phyloP scores from a whole-genome alignment of 805 yeast species.

The Metschnikowia lochheadii region DNA sequence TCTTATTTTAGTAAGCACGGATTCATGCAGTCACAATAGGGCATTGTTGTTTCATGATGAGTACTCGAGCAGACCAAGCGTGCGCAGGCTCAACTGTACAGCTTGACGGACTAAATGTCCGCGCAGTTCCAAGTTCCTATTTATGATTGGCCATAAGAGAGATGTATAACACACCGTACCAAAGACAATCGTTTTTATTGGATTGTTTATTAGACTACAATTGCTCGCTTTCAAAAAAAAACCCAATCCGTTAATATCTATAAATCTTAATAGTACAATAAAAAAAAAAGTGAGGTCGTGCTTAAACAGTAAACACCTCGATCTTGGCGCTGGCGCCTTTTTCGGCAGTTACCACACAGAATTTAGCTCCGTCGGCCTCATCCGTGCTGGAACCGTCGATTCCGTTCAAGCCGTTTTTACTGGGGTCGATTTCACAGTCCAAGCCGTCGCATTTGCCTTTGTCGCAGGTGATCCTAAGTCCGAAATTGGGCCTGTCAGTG shows the following conservation, averaged over 20 bases:
- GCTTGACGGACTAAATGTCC: background rate
- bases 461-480: constrained; percentile 70
- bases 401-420: constrained; percentile 53
- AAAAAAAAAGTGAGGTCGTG: background rate
- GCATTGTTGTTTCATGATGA: background rate
- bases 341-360: constrained; percentile 78
- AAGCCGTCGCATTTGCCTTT: constrained; percentile 66
- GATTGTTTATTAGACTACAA: background rate
- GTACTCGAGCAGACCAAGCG: background rate
- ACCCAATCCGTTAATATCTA: constrained; percentile 1
- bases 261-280: background rate
- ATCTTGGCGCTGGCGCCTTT: constrained; percentile 61
- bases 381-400: constrained; percentile 45
- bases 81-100: background rate
- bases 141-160: background rate
- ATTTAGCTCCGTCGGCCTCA: constrained; percentile 55
- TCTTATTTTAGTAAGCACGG: background rate
- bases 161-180: background rate
- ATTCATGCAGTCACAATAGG: constrained; percentile 1
- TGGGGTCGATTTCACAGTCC: constrained; percentile 80
- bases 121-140: background rate
- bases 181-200: background rate
- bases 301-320: constrained; percentile 52
- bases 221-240: background rate
- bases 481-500: constrained; percentile 59